These are phyloP conservation scores for Septoria petroselini DNA, from an alignment of 2,329 filamentous ascomycete genomes.

Conservation along the genomic window DNA sequence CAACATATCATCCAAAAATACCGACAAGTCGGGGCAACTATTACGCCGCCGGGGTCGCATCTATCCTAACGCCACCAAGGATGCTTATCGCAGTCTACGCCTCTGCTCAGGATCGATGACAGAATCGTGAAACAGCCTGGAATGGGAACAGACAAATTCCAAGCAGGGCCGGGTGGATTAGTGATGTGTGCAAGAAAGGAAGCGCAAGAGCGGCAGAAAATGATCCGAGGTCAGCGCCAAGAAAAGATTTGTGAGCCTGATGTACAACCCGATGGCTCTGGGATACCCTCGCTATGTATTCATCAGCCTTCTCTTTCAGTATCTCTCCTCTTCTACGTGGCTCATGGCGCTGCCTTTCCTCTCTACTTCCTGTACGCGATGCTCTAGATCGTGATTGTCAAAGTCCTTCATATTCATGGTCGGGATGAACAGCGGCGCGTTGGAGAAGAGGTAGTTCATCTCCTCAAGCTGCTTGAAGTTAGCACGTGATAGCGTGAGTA, in stretches of 20 bases:
- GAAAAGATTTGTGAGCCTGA: too few species aligned
- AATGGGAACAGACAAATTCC: too few species aligned
- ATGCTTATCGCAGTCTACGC: neutral
- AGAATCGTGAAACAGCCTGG: too few species aligned
- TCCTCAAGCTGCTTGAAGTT: too few species aligned
- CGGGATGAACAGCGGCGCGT: conserved; percentile 61
- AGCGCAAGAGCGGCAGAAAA: too few species aligned
- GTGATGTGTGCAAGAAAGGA: neutral
- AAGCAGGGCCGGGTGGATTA: neutral
- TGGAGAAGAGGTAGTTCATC: conserved; percentile 62
- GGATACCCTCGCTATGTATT: neutral
- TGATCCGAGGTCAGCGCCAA: too few species aligned
- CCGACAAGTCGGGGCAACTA: neutral
- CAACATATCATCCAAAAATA: neutral
- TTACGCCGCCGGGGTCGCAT: neutral
- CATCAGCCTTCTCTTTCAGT: neutral
- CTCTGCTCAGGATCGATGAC: too few species aligned
- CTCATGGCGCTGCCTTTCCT: conserved; percentile 46
- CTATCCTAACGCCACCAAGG: too few species aligned
- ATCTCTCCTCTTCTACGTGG: conserved; percentile 24
- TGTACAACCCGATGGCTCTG: too few species aligned
- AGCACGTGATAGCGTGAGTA: too few species aligned
- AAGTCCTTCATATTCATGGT: conserved; percentile 55
- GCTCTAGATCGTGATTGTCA: conserved; percentile 57
- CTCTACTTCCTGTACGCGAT: conserved; percentile 56